phyloP scores from a whole-genome alignment of 2,329 filamentous ascomycete genomes.

The Ophiosphaerella herpotricha region DNA sequence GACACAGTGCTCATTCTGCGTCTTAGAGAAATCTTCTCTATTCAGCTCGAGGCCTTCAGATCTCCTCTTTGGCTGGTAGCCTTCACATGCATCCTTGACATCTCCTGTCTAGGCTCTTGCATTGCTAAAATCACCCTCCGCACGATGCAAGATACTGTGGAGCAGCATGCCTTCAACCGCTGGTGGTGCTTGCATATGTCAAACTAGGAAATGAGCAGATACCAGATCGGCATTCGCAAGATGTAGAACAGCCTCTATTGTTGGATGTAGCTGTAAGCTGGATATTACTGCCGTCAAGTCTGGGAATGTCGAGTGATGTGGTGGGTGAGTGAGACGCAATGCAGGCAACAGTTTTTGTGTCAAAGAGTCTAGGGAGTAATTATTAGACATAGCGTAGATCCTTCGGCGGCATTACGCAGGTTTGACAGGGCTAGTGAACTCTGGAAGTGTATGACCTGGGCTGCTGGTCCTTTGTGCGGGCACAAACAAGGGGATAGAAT shows the following conservation, averaged over 20 bases:
- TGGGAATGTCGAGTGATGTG: conserved; percentile 14
- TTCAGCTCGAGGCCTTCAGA: conserved; percentile 20
- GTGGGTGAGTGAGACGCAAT: conserved; percentile 16
- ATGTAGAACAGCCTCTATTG: conserved; percentile 57
- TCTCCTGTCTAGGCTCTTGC: conserved; percentile 55
- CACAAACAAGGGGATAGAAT: not conserved
- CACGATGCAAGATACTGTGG: conserved; percentile 56
- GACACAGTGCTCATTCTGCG: conserved; percentile 7
- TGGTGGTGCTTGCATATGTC: conserved; percentile 57
- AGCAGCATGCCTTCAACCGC: conserved; percentile 58
- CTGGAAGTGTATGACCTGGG: too few relatives aligned
- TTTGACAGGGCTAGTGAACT: too few relatives aligned
- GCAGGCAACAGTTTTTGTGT: conserved; percentile 14
- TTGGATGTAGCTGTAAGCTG: conserved; percentile 50
- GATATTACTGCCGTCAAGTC: conserved; percentile 25
- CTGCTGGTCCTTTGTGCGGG: too few relatives aligned
- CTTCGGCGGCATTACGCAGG: too few relatives aligned
- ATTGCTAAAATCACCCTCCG: conserved; percentile 58
- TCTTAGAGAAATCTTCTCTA: conserved; percentile 2
- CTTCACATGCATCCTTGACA: conserved; percentile 46
- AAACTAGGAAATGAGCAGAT: conserved; percentile 57
- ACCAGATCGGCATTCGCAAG: conserved; percentile 57
- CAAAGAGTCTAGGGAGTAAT: conserved; percentile 10
- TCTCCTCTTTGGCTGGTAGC: conserved; percentile 29
- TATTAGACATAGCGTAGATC: not conserved